Evolutionary conservation across 768 basidiomycete genomes (phyloP).

Genomic region (Phlebiopsis flavidoalba): DNA sequence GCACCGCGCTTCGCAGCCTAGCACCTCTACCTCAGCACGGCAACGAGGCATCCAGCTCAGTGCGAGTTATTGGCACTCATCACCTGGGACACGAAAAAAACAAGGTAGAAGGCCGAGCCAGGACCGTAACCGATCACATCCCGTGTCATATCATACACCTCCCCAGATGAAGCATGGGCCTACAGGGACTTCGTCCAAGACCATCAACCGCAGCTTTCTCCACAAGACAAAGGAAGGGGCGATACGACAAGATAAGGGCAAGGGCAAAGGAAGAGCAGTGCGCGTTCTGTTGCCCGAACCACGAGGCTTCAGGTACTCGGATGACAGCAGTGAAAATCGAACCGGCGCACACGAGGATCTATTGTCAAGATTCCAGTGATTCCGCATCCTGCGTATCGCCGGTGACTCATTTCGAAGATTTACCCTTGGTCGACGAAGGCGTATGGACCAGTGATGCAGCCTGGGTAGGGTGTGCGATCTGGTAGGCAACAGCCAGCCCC

Average conservation of each 20-base stretch:
- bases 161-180: background rate
- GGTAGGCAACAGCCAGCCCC: background rate
- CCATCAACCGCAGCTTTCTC: background rate
- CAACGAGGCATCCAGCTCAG: too few species aligned
- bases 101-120: too few species aligned
- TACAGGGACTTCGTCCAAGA: background rate
- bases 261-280: background rate
- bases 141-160: background rate
- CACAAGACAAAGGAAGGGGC: too few species aligned
- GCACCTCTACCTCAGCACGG: too few species aligned
- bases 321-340: background rate
- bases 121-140: too few species aligned
- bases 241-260: too few species aligned
- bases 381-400: background rate
- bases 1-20: too few species aligned
- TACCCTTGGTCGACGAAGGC: background rate
- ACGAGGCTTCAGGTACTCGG: background rate
- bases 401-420: background rate
- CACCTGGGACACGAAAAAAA: too few species aligned
- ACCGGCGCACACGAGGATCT: background rate
- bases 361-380: background rate
- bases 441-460: background rate
- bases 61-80: too few species aligned
- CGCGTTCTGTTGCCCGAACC: background rate
- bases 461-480: background rate